Evolutionary conservation across 202 grass and related monocot genomes (phyloP).

Genomic region (Elaeis oleifera): DNA sequence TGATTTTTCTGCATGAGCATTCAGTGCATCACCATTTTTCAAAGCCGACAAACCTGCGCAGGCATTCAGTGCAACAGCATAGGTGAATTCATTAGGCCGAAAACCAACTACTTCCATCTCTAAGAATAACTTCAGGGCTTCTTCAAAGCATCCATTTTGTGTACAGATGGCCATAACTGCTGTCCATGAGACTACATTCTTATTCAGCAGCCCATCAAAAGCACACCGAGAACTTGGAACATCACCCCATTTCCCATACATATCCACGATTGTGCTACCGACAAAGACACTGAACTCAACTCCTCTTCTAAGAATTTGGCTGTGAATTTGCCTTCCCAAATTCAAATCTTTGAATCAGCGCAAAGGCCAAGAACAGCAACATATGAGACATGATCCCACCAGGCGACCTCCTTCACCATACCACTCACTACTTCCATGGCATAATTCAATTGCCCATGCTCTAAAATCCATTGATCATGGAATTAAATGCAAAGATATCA

Average conservation of each 20-base stretch:
- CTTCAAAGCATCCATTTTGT: slow-evolving; percentile 63
- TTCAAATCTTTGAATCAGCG: slow-evolving; percentile 36
- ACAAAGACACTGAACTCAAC: slow-evolving; percentile 40
- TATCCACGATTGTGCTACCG: slow-evolving; percentile 56
- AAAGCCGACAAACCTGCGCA: slow-evolving; percentile 67
- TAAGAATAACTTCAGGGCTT: slow-evolving; percentile 65
- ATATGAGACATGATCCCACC: slow-evolving; percentile 69
- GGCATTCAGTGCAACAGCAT: slow-evolving; percentile 48
- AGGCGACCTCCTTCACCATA: slow-evolving; percentile 36
- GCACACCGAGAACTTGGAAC: slow-evolving; percentile 33
- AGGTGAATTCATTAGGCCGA: slow-evolving; percentile 53
- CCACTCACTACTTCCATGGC: slow-evolving; percentile 27
- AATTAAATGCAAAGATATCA: slow-evolving; percentile 44
- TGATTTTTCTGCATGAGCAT: slow-evolving; percentile 50
- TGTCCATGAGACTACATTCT: slow-evolving; percentile 78
- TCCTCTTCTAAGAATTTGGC: slow-evolving; percentile 52
- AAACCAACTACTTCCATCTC: slow-evolving; percentile 45
- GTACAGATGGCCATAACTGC: slow-evolving; percentile 52
- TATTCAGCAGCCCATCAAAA: slow-evolving; percentile 40
- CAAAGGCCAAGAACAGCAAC: slow-evolving; percentile 55
- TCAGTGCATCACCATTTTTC: slow-evolving; percentile 52
- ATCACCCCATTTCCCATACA: slow-evolving; percentile 69
- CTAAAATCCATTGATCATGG: slow-evolving; percentile 69
- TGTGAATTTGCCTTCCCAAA: slow-evolving; percentile 53
- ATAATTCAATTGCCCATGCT: slow-evolving; percentile 27